phyloP scores from a whole-genome alignment of 495 filamentous ascomycete species.

The Penicillium egyptiacum region DNA sequence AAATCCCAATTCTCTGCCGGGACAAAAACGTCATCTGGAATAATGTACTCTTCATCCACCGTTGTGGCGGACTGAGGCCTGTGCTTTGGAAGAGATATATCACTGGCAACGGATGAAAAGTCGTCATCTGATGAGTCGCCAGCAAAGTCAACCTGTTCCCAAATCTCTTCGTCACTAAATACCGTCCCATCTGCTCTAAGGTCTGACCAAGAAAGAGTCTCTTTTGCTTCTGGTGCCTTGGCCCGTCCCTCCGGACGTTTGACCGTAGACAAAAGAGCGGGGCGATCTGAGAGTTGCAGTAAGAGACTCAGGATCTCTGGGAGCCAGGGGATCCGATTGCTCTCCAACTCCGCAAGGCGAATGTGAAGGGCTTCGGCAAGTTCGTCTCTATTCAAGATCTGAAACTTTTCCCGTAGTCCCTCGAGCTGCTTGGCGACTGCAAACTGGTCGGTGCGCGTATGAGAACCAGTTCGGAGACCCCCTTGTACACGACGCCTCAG shows the following conservation, averaged over 20 bases:
- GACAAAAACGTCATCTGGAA: constrained; percentile 40
- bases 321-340: constrained; percentile 55
- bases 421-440: constrained; percentile 69
- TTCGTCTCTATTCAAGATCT: constrained; percentile 71
- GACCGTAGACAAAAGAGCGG: constrained; percentile 65
- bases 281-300: constrained; percentile 78
- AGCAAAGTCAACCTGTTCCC: constrained; percentile 74
- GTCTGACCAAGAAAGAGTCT: constrained; percentile 68
- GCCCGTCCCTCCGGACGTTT: constrained; percentile 56
- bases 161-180: constrained; percentile 67
- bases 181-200: constrained; percentile 72
- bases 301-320: constrained; percentile 82
- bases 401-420: constrained; percentile 87
- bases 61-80: constrained; percentile 24
- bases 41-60: constrained; percentile 36
- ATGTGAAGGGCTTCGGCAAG: constrained; percentile 72
- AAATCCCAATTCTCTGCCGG: constrained; percentile 37
- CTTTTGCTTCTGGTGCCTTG: constrained; percentile 41
- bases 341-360: constrained; percentile 61
- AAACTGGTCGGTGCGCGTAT: constrained; percentile 84
- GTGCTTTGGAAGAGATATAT: constrained; percentile 24
- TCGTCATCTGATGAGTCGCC: constrained; percentile 63
- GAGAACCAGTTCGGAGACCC: constrained; percentile 52
- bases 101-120: constrained; percentile 36
- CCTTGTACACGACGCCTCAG: constrained; percentile 34